phyloP scores from a whole-genome alignment of 495 filamentous ascomycete species.

The Hypoxylon trugodes region DNA sequence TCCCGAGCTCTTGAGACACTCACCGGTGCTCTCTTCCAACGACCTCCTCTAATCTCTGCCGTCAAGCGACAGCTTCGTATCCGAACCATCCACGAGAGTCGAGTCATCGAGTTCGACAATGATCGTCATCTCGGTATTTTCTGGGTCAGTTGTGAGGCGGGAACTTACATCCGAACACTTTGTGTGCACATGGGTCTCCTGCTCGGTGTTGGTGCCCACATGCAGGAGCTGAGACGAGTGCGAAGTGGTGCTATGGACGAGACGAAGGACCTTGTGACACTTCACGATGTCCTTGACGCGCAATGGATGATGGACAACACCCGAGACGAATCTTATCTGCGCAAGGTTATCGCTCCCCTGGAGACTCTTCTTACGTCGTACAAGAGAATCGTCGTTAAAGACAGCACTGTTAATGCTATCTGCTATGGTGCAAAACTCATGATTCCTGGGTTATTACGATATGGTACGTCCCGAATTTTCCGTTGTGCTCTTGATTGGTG shows the following conservation, averaged over 20 bases:
- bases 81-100: conserved; percentile 94
- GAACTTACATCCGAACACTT: conserved; percentile 97
- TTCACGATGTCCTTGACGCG: conserved; percentile 95
- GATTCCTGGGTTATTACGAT: conserved; percentile 93
- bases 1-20: conserved; percentile 90
- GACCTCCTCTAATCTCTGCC: conserved; percentile 94
- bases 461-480: conserved; percentile 62
- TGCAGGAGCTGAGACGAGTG: conserved; percentile 97
- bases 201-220: conserved; percentile 94
- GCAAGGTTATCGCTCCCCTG: conserved; percentile 86
- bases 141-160: conserved; percentile 98
- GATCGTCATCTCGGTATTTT: conserved; percentile 97
- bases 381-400: conserved; percentile 97
- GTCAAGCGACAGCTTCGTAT: conserved; percentile 98
- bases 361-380: conserved; percentile 91
- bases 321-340: conserved; percentile 85
- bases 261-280: conserved; percentile 82
- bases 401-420: conserved; percentile 87
- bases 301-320: conserved; percentile 94
- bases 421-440: conserved; percentile 99
- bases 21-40: conserved; percentile 96
- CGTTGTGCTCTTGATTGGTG: neutral
- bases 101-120: conserved; percentile 96
- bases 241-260: conserved; percentile 95
- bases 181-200: conserved; percentile 95